A percentile compares a stretch with the other conserved stretches of the same genome.
Conservation (phyloP, 2,329 filamentous ascomycete species). For the Colletotrichum tabaci region DNA sequence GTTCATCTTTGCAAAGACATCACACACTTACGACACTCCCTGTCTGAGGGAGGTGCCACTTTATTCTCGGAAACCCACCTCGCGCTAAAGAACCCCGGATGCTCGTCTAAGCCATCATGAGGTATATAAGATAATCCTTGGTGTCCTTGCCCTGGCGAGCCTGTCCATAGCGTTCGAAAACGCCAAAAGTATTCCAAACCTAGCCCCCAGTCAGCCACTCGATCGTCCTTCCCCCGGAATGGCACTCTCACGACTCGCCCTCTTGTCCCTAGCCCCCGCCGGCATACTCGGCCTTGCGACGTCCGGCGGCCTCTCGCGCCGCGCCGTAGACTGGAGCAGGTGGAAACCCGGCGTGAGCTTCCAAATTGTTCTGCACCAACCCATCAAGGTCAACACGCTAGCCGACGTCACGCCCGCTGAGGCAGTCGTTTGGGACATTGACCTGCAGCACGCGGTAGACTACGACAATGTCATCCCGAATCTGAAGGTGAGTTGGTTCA, state of each 20-base stretch:
- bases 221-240: background rate
- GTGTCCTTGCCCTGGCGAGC: background rate
- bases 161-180: background rate
- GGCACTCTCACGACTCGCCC: slow-evolving; percentile 8
- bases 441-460: slow-evolving; percentile 48
- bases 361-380: slow-evolving; percentile 51
- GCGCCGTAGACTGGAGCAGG: slow-evolving; percentile 41
- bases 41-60: slow-evolving; percentile 1
- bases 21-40: background rate
- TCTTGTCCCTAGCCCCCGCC: slow-evolving; percentile 23
- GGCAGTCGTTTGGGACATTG: slow-evolving; percentile 52
- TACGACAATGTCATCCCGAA: slow-evolving; percentile 48
- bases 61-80: background rate
- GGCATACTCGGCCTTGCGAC: slow-evolving; percentile 21
- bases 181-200: background rate
- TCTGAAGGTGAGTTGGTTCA: slow-evolving; percentile 46
- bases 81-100: background rate
- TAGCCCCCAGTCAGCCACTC: slow-evolving; percentile 34
- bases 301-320: background rate
- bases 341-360: slow-evolving; percentile 50
- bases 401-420: slow-evolving; percentile 47
- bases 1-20: background rate
- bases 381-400: slow-evolving; percentile 48
- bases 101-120: background rate
- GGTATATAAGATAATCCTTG: background rate